A percentile compares a stretch with the other conserved stretches of the same genome.
Evolutionary conservation across 192 early-diverging fungal species (phyloP).

Genomic region (Coemansia sp.): DNA sequence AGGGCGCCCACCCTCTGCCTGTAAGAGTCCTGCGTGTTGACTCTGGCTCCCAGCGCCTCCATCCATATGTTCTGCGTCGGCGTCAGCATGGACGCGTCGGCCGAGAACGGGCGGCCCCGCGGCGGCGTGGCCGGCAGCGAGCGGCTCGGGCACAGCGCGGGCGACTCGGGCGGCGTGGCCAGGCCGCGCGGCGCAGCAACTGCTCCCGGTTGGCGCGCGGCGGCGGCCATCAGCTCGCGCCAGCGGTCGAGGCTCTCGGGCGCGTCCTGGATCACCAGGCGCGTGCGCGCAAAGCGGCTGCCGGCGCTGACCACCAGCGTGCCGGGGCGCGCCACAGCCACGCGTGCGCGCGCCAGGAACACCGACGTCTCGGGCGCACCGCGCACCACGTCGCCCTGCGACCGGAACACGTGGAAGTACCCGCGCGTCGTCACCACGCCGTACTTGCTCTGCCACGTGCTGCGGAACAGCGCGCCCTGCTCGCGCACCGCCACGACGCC

Average conservation of each 20-base stretch:
- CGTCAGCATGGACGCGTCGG: slow-evolving; percentile 34
- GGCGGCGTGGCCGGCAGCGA: background rate
- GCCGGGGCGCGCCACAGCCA: slow-evolving; percentile 10
- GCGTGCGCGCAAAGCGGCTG: slow-evolving; percentile 32
- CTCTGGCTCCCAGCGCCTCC: slow-evolving; percentile 24
- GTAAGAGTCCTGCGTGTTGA: too few relatives aligned
- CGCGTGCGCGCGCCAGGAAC: slow-evolving; percentile 32
- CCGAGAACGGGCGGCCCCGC: slow-evolving; percentile 38
- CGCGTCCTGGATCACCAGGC: slow-evolving; percentile 41
- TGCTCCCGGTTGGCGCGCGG: background rate
- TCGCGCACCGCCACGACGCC: slow-evolving; percentile 44
- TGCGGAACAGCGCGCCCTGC: slow-evolving; percentile 40
- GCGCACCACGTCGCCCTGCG: slow-evolving; percentile 44
- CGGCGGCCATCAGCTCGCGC: slow-evolving; percentile 27
- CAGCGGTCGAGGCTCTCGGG: slow-evolving; percentile 28
- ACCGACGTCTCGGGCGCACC: slow-evolving; percentile 45
- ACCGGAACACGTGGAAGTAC: slow-evolving; percentile 48
- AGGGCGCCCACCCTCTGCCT: too few relatives aligned
- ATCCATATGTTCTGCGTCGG: slow-evolving; percentile 33
- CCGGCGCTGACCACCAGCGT: slow-evolving; percentile 38
- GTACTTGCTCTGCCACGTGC: slow-evolving; percentile 50
- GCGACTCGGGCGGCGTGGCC: slow-evolving; percentile 37
- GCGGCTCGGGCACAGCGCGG: too few relatives aligned
- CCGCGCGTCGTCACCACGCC: slow-evolving; percentile 43
- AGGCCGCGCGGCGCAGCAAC: background rate